Percentiles rank a stretch among this genome's conserved stretches.
These are phyloP conservation scores for Aspergillus sp. DNA, from an alignment of 2,329 filamentous ascomycete genomes.

Conservation along the genomic window DNA sequence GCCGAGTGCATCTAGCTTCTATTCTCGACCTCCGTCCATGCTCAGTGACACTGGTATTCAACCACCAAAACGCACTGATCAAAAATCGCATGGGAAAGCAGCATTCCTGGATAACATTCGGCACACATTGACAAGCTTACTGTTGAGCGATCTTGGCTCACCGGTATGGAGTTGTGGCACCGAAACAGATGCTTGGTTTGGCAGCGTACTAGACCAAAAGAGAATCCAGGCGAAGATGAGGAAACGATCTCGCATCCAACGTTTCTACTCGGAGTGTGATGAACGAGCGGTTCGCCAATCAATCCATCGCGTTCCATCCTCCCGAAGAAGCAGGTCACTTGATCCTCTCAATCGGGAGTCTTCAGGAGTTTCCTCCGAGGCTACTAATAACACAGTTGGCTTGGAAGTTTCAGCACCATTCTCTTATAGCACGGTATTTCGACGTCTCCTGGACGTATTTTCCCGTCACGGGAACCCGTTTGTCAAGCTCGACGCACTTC, in stretches of 20 bases:
- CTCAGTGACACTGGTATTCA: conserved; percentile 38
- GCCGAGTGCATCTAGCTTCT: conserved; percentile 60
- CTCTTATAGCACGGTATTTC: conserved; percentile 77
- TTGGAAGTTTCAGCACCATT: conserved; percentile 52
- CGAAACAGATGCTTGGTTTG: conserved; percentile 89
- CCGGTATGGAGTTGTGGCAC: conserved; percentile 84
- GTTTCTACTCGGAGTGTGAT: conserved; percentile 39
- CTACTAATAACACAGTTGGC: neutral
- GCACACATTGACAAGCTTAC: conserved; percentile 76
- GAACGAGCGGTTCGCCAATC: conserved; percentile 27
- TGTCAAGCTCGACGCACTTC: conserved; percentile 77
- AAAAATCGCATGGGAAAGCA: conserved; percentile 64
- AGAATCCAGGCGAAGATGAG: conserved; percentile 43
- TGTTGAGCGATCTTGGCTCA: conserved; percentile 86
- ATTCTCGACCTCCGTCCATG: conserved; percentile 44
- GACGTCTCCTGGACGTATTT: conserved; percentile 78
- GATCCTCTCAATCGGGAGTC: conserved; percentile 20
- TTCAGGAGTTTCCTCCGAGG: neutral
- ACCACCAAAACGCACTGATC: conserved; percentile 34
- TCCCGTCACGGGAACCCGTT: conserved; percentile 86
- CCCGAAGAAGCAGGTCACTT: conserved; percentile 37
- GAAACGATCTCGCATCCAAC: conserved; percentile 38
- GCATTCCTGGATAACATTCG: conserved; percentile 76
- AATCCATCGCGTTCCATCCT: conserved; percentile 21
- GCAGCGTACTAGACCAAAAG: conserved; percentile 51